Conservation (phyloP, 352 stramenopile genomes). For the Phytophthora tentaculata region DNA sequence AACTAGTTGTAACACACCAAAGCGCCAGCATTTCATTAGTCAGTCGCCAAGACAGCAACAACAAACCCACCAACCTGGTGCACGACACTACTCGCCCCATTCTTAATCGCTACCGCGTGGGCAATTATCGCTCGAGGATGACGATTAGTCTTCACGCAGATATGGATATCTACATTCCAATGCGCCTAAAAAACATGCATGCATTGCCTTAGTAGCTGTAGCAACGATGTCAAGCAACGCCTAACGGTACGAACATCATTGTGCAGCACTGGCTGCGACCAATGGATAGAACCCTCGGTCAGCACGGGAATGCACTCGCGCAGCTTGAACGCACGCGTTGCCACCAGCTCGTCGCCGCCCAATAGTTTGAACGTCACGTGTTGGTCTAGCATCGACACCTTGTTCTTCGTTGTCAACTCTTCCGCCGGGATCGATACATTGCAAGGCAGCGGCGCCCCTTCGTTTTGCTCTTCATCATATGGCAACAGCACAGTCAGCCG, state of each 20-base stretch:
- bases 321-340: constrained; percentile 43
- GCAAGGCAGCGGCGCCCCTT: constrained; percentile 44
- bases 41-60: constrained; percentile 2
- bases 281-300: constrained; percentile 46
- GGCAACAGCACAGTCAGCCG: constrained; percentile 30
- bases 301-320: constrained; percentile 61
- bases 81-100: constrained; percentile 40
- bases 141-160: constrained; percentile 51
- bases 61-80: constrained; percentile 41
- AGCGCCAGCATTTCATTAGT: constrained; percentile 1
- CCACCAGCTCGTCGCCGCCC: constrained; percentile 35
- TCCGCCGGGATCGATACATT: constrained; percentile 38
- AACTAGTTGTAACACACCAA: constrained; percentile 35
- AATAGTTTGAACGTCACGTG: constrained; percentile 51
- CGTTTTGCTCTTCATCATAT: constrained; percentile 7
- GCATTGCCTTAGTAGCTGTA: neutral
- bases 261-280: constrained; percentile 40
- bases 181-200: constrained; percentile 25
- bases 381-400: constrained; percentile 43
- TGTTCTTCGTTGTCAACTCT: constrained; percentile 36
- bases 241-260: constrained; percentile 34
- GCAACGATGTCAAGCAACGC: neutral
- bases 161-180: constrained; percentile 40
- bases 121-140: constrained; percentile 53
- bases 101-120: constrained; percentile 47